Evolutionary conservation across 2,329 filamentous ascomycete species (phyloP), one percentile per base, ranked within the genome.

Genomic region (Epichloe sp.): DNA sequence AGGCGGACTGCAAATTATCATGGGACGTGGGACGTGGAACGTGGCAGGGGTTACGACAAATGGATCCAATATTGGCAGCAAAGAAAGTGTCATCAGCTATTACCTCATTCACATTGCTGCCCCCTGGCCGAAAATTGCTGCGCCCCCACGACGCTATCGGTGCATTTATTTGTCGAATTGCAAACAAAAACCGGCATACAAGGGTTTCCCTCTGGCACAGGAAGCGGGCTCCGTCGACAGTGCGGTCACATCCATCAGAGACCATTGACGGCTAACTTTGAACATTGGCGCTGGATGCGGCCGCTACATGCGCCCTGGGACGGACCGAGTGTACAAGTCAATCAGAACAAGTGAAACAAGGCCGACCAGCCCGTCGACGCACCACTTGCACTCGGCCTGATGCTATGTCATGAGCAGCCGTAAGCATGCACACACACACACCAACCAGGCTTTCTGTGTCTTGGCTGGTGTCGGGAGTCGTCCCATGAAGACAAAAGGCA

Each of bases 11-110:
- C 44, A 21, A 35, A 51, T 47, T 12, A 5, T 14, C 38, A 17
- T 19, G 11, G 31, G 38, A 23, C 14, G 14, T 19, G 11, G 31
- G 38, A 21, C 14, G 14, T 31, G 11, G 31, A 34, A 23, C 14
- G 14, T 7, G 34, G 34, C 50, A 52, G 47, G 50, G 50, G 11
- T 49, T 49, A 37, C 23, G 34, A 21, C 35, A 19, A 46, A 42
- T 38, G 36, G 36, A 23, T 37, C 17, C 44, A 49, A 45, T 34
- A 45, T 50, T 45, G 19, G 48, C 34, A 44, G 42, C 19, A 42
- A 44, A 37, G 6, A 42, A 43, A 10, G 41, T 42, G 15, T 21
- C 36, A 3, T 37, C 10, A 52, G 43, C 43, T 43, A 21, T 1
- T 21, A n/a, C 42, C n/a, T 37, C 17, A 12, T 36, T 34, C 5